Base-by-base conservation (phyloP, 495 filamentous ascomycete genomes). In the Aspergillus coremiiformis region DNA sequence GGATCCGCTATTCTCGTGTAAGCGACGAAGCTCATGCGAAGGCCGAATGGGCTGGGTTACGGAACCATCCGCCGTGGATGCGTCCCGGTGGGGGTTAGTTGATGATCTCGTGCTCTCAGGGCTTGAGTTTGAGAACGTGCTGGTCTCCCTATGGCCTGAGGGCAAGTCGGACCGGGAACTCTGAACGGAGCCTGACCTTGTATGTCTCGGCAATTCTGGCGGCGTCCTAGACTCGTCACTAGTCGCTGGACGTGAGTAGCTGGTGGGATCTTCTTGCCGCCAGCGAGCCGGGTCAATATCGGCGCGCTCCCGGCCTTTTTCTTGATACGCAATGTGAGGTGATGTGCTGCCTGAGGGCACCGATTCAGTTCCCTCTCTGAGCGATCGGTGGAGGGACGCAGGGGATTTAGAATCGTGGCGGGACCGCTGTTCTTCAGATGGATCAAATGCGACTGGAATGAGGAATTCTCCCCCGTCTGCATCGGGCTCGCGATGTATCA, bases 261-360 rank as follows among this genome's bases (percentile, higher is more conserved):
- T 14, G n/a, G 6, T 29, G 51, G 24, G 55, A 26, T 66, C 65
- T 24, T 73, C 69, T 52, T 75, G 72, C 39, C 75, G 66, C 63
- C 69, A 75, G 5, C 67, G 66, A 37, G 64, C 52, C 2, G 68
- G 57, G 24, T 75, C 75, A 3, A 62, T 53, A 3, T 73, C 69
- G 4, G 66, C 68, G 6, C 66, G 59, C 59, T 88, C 81, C 42
- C 88, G 79, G 0, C 83, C 83, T 62, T 90, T 91, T 60, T 94
- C 89, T 65, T 95, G 90, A 64, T 87, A 94, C 32, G 89, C 87
- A 62, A 96, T 95, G 67, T 97, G 90, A 29, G 90, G 88, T 7
- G 87, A 89, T 9, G 80, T 73, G 15, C 52, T 47, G 46, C 75
- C 60, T 22, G 66, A 55, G 15, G 64, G 57, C 4, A 37, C 3